These are phyloP conservation scores for Erigeron canadensis DNA, from an alignment of 129 eudicot species.

Conservation along the genomic window DNA sequence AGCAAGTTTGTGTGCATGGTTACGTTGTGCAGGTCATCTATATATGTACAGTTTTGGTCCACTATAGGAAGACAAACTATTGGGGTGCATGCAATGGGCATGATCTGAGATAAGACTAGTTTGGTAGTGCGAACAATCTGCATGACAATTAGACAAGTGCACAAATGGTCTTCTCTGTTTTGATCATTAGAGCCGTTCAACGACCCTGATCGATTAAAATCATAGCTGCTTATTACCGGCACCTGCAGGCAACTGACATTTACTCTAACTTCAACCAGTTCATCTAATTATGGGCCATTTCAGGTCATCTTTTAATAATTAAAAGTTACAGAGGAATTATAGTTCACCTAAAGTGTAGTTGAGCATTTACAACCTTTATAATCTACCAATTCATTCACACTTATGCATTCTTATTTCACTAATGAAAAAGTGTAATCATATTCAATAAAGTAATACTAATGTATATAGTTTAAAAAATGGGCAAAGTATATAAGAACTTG, in stretches of 20 bases:
- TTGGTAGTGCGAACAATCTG: slow-evolving; percentile 43
- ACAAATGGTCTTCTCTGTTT: slow-evolving; percentile 13
- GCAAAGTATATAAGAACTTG: no score
- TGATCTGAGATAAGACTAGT: slow-evolving; percentile 24
- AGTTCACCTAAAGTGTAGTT: no score
- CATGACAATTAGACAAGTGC: slow-evolving; percentile 30
- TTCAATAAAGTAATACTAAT: no score
- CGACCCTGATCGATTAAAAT: slow-evolving; percentile 5
- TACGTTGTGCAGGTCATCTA: slow-evolving; percentile 1
- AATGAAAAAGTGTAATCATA: no score
- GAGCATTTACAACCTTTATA: no score
- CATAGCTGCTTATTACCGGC: neutral
- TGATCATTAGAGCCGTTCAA: slow-evolving; percentile 22
- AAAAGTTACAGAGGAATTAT: no score
- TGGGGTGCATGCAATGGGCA: slow-evolving; percentile 26
- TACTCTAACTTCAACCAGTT: neutral
- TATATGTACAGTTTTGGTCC: slow-evolving; percentile 19
- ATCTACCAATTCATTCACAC: no score
- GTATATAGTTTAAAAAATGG: no score
- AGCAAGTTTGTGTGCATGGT: neutral
- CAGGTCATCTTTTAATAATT: no score
- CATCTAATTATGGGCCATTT: no score
- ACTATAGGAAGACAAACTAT: slow-evolving; percentile 17
- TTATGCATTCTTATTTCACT: no score
- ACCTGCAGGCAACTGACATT: neutral